Conservation (phyloP, 1,284 basidiomycete genomes). For the Trichosporon ovoides region DNA sequence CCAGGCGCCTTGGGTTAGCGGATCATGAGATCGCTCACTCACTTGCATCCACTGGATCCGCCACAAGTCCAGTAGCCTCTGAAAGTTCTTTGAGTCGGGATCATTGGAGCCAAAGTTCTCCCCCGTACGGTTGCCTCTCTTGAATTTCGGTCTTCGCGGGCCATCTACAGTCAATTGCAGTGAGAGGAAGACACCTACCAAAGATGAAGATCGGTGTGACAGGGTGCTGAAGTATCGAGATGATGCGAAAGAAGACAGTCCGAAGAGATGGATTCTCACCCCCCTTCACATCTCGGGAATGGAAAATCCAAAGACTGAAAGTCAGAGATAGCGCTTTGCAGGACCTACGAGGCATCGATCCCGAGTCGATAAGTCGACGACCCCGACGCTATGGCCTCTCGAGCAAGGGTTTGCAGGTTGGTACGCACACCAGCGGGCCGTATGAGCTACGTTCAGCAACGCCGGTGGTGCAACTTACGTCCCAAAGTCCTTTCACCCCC, state of each 20-base stretch:
- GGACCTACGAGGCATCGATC: conserved; percentile 48
- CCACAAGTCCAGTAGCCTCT: conserved; percentile 76
- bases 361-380: conserved; percentile 41
- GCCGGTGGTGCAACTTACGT: conserved; percentile 32
- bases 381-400: conserved; percentile 44
- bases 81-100: conserved; percentile 63
- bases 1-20: conserved; percentile 65
- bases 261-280: conserved; percentile 53
- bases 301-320: conserved; percentile 51
- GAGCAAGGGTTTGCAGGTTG: conserved; percentile 31
- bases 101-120: conserved; percentile 54
- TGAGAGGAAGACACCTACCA: conserved; percentile 43
- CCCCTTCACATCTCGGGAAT: conserved; percentile 44
- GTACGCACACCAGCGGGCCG: conserved; percentile 39
- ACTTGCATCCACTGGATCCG: conserved; percentile 81
- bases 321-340: background rate
- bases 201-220: conserved; percentile 89
- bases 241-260: conserved; percentile 55
- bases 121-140: conserved; percentile 60
- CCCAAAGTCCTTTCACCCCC: conserved; percentile 50
- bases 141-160: conserved; percentile 70
- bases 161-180: conserved; percentile 55
- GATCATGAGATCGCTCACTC: conserved; percentile 31
- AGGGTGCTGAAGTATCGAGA: conserved; percentile 67
- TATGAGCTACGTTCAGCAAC: conserved; percentile 31